phyloP scores from a whole-genome alignment of 1,139 yeast genomes.

The Pichia sp. region DNA sequence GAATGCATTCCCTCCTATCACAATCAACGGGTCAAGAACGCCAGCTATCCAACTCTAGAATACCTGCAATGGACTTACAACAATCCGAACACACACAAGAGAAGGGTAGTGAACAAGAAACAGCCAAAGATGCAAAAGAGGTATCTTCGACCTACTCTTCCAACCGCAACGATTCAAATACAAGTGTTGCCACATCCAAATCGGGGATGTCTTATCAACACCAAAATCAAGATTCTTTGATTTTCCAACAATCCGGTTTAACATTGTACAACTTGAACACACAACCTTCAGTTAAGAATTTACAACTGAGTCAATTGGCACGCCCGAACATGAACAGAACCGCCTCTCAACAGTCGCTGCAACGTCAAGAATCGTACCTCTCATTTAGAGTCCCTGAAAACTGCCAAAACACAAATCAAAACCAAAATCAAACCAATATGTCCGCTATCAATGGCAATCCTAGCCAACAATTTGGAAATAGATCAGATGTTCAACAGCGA shows the following conservation, averaged over 20 bases:
- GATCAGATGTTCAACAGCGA: neutral
- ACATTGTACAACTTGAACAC: slow-evolving; percentile 18
- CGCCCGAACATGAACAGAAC: slow-evolving; percentile 5
- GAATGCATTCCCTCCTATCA: slow-evolving; percentile 34
- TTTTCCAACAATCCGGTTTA: slow-evolving; percentile 27
- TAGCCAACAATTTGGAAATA: neutral
- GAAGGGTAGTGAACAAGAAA: neutral
- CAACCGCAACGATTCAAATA: slow-evolving; percentile 2
- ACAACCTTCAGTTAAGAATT: slow-evolving; percentile 12
- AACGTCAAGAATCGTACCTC: slow-evolving; percentile 24
- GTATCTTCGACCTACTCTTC: neutral
- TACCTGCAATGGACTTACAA: neutral
- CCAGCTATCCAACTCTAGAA: slow-evolving; percentile 22
- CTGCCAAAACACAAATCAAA: too few species aligned
- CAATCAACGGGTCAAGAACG: slow-evolving; percentile 50
- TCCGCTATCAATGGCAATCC: neutral
- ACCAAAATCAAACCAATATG: neutral
- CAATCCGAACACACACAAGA: neutral
- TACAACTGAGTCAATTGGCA: slow-evolving; percentile 1
- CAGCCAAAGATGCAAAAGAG: neutral
- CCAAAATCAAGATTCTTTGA: slow-evolving; percentile 20
- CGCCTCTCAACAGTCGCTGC: slow-evolving; percentile 18
- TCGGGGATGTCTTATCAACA: slow-evolving; percentile 4
- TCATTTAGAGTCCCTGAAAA: slow-evolving; percentile 17
- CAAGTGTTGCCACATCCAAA: slow-evolving; percentile 3